Evolutionary conservation across 345 rosid species (phyloP), one percentile per base, ranked within the genome.

Genomic region (Melaleuca alternifolia): DNA sequence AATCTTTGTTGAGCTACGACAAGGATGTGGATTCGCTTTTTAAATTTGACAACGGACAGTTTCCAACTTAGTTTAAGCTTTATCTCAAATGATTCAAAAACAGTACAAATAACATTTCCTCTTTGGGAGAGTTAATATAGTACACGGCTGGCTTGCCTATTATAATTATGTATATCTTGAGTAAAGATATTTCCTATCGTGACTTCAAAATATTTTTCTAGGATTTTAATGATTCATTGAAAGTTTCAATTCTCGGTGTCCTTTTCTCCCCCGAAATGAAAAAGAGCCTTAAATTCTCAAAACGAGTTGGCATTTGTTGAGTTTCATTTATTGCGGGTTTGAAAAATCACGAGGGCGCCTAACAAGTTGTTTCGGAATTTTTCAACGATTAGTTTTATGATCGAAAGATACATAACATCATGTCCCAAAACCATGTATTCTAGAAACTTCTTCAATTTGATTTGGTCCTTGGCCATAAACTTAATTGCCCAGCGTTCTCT

Each of bases 211-310:
- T 41, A 41, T 41, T 41, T 41, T 41, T 15, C 53, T 6, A 33
- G 77, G 44, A 65, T 65, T 65, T 65, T 30, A 30, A 65, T 65
- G 46, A 3, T 30, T 16, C 23, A 33, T 30, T 2, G 0, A 5
- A 33, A 16, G 16, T 11, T 11, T 65, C 7, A 30, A 33, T 16
- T 15, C 9, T 33, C 8, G 4, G 18, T 65, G 77, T 28, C 33
- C 76, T 28, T 3, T 28, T 62, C 10, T n/a, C n/a, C n/a, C 44
- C 76, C 76, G 4, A 41, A 33, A 30, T n/a, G 20, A 6, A 13
- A 61, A 14, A 13, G 13, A 7, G 75, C 28, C 20, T 61, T 61
- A 0, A 0, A 61, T 61, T 28, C 76, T 62, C 28, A 10, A n/a
- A 14, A 16, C 30, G 41, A 41, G 41, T 62, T n/a, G 76, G 28